Base-by-base conservation (phyloP, 768 basidiomycete genomes). In the Amyloporia xantha region DNA sequence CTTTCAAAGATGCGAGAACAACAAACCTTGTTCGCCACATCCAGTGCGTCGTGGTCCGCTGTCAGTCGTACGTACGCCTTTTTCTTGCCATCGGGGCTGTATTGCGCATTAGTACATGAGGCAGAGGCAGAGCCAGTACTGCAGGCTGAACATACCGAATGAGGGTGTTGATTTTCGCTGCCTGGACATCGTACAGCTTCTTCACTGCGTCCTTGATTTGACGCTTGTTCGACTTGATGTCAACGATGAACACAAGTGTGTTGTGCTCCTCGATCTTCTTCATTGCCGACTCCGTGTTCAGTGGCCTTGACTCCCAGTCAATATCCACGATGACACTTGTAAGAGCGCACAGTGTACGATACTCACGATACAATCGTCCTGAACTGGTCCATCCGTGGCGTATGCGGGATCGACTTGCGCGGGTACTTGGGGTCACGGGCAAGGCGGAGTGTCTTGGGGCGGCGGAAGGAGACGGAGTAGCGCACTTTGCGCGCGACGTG, bases 191-290 rank as follows among this genome's bases (percentile, higher is more conserved):
- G 70, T 97, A 98, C 61, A 99, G 70, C 81, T 96, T 96, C 83
- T 97, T 97, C 61, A 99, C 93, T 1, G 96, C 96, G 61, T 97
- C 91, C 82, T 93, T 95, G 76, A 98, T 98, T 71, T 99, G 92
- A 41, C 92, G 83, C 81, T 99, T 99, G 83, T 96, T 99, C 59
- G 91, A 75, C 67, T 82, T 84, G 69, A 97, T 63, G 70, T 97
- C 94, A 46, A 96, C 93, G 53, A 98, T 85, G 77, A 98, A 99
- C 52, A 99, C 96, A 50, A 98, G 81, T 26, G 96, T 99, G 73
- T 99, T 98, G 78, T 97, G 85, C 71, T 97, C 95, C 78, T 99
- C 95, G 50, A 99, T 99, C 82, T 99, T 96, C 82, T 97, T 95
- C 95, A 98, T 97, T 54, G 95, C 94, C 11, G 82, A 86, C 71